These are phyloP conservation scores for Hymenoscyphus fraxineus DNA, from an alignment of 2,329 filamentous ascomycete genomes.

Conservation along the genomic window DNA sequence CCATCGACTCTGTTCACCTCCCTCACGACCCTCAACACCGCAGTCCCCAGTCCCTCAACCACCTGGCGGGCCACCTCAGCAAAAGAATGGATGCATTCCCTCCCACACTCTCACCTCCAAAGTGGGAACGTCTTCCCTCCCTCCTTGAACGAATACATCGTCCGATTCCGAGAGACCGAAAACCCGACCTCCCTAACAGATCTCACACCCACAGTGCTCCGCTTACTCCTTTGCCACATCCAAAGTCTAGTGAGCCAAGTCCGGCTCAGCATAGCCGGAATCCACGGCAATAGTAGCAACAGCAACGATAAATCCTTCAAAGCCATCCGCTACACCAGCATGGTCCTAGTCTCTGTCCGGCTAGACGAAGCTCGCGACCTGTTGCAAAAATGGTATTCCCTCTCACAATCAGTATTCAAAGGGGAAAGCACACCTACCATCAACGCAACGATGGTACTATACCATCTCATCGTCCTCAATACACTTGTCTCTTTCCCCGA, in stretches of 20 bases:
- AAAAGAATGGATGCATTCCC: neutral
- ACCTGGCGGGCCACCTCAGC: neutral
- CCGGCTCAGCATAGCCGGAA: neutral
- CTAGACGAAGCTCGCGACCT: conserved; percentile 1
- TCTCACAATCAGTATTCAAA: neutral
- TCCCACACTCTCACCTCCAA: neutral
- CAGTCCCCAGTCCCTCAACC: neutral
- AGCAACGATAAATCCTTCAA: neutral
- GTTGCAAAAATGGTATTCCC: neutral
- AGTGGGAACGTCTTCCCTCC: neutral
- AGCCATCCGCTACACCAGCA: neutral
- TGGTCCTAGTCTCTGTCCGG: neutral
- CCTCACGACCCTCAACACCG: neutral
- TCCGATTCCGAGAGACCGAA: conserved; percentile 2
- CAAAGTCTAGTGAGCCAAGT: neutral
- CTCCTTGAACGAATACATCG: neutral
- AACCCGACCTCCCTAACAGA: neutral
- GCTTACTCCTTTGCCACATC: conserved; percentile 1
- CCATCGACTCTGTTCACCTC: neutral
- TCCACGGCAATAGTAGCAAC: neutral
- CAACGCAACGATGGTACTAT: neutral
- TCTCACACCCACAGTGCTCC: neutral
- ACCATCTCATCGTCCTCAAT: neutral
- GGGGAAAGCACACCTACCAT: neutral
- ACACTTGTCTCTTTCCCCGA: neutral